A percentile compares a stretch with the other conserved stretches of the same genome.
These are phyloP conservation scores for Penicillium sp. DNA, from an alignment of 2,329 filamentous ascomycete species.

Conservation along the genomic window DNA sequence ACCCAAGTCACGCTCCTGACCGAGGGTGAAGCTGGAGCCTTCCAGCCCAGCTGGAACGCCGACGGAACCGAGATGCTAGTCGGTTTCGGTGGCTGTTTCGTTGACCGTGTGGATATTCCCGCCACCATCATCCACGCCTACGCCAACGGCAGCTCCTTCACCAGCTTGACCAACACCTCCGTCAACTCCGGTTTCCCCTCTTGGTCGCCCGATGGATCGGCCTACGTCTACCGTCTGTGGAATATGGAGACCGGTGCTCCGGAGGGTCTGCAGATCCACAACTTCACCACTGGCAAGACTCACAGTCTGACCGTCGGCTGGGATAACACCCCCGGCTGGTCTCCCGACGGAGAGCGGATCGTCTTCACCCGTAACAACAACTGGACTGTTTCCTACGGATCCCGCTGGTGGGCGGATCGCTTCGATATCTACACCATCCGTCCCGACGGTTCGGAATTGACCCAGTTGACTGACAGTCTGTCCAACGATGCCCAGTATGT, in stretches of 20 bases:
- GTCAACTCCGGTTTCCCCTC: conserved; percentile 3
- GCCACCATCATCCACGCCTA: neutral
- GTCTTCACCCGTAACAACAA: conserved; percentile 22
- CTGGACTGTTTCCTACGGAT: conserved; percentile 1
- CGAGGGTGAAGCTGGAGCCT: conserved; percentile 41
- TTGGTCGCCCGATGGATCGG: conserved; percentile 16
- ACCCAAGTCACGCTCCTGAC: conserved; percentile 12
- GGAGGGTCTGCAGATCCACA: neutral
- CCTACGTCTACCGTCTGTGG: conserved; percentile 14
- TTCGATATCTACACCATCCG: conserved; percentile 46
- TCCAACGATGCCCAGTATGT: conserved; percentile 41
- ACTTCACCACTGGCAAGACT: conserved; percentile 12
- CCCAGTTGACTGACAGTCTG: conserved; percentile 12
- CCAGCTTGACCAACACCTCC: neutral
- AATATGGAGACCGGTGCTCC: neutral
- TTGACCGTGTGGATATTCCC: neutral
- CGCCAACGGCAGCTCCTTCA: conserved; percentile 3
- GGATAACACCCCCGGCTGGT: conserved; percentile 19
- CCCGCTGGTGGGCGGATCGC: conserved; percentile 1
- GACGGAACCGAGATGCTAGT: conserved; percentile 36
- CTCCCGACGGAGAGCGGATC: conserved; percentile 15
- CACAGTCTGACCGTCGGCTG: conserved; percentile 10
- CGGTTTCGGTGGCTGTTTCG: conserved; percentile 10
- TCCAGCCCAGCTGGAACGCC: conserved; percentile 37
- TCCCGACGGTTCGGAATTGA: conserved; percentile 42